Conservation (phyloP, 2,329 filamentous ascomycete species). For the Claviceps quebecensis region DNA sequence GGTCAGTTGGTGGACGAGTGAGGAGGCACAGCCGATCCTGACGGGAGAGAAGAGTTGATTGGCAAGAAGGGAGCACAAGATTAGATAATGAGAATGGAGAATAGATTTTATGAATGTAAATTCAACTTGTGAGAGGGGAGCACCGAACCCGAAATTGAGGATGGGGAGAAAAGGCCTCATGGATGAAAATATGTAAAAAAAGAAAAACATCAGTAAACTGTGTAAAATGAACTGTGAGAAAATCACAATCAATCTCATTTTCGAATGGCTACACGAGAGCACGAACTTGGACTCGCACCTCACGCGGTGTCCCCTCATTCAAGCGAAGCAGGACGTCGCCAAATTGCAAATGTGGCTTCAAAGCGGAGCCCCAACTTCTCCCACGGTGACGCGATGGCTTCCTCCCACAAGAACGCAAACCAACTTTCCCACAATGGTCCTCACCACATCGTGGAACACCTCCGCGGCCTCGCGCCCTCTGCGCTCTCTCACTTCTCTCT, state of each 20-base stretch:
- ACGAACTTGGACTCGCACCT: too few species aligned
- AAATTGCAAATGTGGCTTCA: too few species aligned
- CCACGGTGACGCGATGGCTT: not conserved
- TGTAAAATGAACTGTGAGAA: too few species aligned
- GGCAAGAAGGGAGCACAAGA: not conserved
- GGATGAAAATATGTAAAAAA: constrained; percentile 29
- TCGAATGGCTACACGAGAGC: too few species aligned
- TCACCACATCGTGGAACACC: not conserved
- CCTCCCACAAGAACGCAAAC: not conserved
- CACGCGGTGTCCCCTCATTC: too few species aligned
- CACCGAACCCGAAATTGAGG: not conserved
- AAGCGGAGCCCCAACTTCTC: not conserved
- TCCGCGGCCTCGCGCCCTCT: constrained; percentile 1
- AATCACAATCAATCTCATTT: too few species aligned
- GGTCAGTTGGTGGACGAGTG: constrained; percentile 74
- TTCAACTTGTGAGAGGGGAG: constrained; percentile 18
- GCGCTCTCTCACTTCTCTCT: constrained; percentile 21
- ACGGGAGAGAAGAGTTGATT: constrained; percentile 42
- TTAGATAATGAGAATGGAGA: not conserved
- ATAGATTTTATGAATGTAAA: constrained; percentile 26
- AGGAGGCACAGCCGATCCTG: constrained; percentile 63
- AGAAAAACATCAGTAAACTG: too few species aligned
- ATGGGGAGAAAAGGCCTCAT: too few species aligned
- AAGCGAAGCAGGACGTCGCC: too few species aligned
- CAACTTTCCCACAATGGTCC: not conserved